Base-by-base conservation (phyloP, 2,329 filamentous ascomycete genomes). In the Aspergillus felis region DNA sequence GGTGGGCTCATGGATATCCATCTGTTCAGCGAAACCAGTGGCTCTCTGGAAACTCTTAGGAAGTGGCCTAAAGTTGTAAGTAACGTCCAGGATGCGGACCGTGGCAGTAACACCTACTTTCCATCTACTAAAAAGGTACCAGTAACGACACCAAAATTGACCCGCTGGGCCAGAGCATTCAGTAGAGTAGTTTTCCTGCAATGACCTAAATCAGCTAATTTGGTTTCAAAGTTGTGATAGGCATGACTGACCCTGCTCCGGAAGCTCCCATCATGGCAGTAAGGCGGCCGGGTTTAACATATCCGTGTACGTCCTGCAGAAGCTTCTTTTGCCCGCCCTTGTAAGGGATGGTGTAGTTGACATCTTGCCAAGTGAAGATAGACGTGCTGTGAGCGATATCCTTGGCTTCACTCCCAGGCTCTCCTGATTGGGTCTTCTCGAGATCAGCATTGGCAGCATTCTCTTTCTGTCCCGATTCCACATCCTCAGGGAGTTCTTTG, bases 231-330 rank as follows among this genome's bases (percentile, higher is more conserved):
- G 14, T 7, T 10, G 14, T 3, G n/a, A 12, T 14, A 8, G 27
- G 51, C n/a, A 41, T 12, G 2, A 65, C 69, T 61, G 41, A 75
- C 74, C 74, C 74, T 60, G 74, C 68, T 50, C 89, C 89, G 4
- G 88, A 91, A 6, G 87, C 87, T 42, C 90, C 90, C 88, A 94
- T 92, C 1, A 94, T 78, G 2, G 90, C 89, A 3, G 89, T 92
- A 9, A 93, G 80, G 65, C 88, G 84, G 38, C 90, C 90, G 1
- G 90, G 90, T 60, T 87, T 86, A 52, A 92, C 89, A 64, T 87
- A 93, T 2, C 87, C 92, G 62, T 85, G 80, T 4, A 89, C 82
- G 57, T 87, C 79, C 58, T 85, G 79, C 10, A 89, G 72, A 4
- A 88, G 70, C 3, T 75, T 72, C 48, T 73, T 70, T 62, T 78